phyloP scores from a whole-genome alignment of 2,329 filamentous ascomycete genomes.

The Xylariomycetidae sp. region DNA sequence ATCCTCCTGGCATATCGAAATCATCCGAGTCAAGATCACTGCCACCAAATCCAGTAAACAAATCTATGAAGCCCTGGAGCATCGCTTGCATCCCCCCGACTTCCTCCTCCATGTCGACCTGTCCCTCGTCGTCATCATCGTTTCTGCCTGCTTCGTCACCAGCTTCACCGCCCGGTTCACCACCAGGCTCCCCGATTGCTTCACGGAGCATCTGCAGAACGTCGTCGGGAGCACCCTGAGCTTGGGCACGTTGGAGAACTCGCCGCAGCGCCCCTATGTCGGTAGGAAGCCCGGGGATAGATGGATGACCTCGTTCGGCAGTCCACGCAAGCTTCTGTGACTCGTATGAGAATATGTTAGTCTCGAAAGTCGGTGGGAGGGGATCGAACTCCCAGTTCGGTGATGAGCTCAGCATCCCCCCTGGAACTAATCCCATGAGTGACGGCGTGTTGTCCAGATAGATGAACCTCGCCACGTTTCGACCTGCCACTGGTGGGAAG shows the following conservation, averaged over 20 bases:
- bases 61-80: conserved; percentile 14
- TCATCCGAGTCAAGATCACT: conserved; percentile 14
- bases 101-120: conserved; percentile 7
- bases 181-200: conserved; percentile 9
- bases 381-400: conserved; percentile 78
- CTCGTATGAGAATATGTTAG: conserved; percentile 46
- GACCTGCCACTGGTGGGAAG: conserved; percentile 32
- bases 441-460: conserved; percentile 71
- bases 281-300: conserved; percentile 5
- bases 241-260: conserved; percentile 15
- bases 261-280: conserved; percentile 10
- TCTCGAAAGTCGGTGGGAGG: conserved; percentile 60
- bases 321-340: conserved; percentile 40
- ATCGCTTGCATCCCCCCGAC: too few species aligned
- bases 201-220: conserved; percentile 16
- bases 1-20: too few species aligned
- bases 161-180: conserved; percentile 5
- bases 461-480: conserved; percentile 66
- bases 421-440: conserved; percentile 67
- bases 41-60: too few species aligned
- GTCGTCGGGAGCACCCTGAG: conserved; percentile 15
- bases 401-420: conserved; percentile 55
- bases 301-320: conserved; percentile 12
- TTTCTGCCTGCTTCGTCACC: conserved; percentile 10
- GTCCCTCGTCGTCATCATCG: conserved; percentile 9